Evolutionary conservation across 2,329 filamentous ascomycete species (phyloP), one percentile per base, ranked within the genome.

Genomic region (Arthrobotrys pseudoclavata): DNA sequence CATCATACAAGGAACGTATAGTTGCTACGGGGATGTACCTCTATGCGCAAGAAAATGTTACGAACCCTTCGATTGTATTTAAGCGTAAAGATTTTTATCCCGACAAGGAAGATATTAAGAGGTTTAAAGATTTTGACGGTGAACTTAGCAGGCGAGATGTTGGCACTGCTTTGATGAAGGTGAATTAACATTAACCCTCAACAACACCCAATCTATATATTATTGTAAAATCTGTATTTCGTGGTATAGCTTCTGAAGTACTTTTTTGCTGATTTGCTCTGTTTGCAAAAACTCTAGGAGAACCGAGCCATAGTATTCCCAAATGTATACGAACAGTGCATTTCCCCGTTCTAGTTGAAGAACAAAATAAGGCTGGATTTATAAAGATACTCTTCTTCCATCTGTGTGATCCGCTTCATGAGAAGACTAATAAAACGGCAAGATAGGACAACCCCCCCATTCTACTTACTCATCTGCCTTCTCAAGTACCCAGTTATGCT

Each of bases 351-450:
- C 18, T 5, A 48, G 24, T 81, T 86, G 1, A 88, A 79, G 82
- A 15, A 84, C 80, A 80, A 0, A 85, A 85, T 0, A 86, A 85
- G 68, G 85, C 86, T 0, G 89, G 89, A 1, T 86, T 89, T 80
- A 83, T 87, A 13, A 86, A 87, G 79, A 86, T 90, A 66, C 83
- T 90, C 0, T 86, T 86, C 0, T 84, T 91, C 48, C 90, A 87
- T 81, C 84, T 91, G 1, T 86, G 91, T 1, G 88, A 91, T 79
- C 89, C 88, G 0, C 4, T 12, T 1, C 12, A 42, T n/a, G 13
- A 42, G 37, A 9, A 34, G 12, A 34, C 60, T 24, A 29, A 15
- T 2, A 15, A 4, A 52, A 29, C 10, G 15, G 37, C 47, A 48
- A 24, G 6, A 3, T 20, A n/a, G n/a, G n/a, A n/a, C 0, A 15